A percentile compares a stretch with the other conserved stretches of the same genome.
phyloP scores from a whole-genome alignment of 1,284 basidiomycete genomes.

The Ustilago nuda region DNA sequence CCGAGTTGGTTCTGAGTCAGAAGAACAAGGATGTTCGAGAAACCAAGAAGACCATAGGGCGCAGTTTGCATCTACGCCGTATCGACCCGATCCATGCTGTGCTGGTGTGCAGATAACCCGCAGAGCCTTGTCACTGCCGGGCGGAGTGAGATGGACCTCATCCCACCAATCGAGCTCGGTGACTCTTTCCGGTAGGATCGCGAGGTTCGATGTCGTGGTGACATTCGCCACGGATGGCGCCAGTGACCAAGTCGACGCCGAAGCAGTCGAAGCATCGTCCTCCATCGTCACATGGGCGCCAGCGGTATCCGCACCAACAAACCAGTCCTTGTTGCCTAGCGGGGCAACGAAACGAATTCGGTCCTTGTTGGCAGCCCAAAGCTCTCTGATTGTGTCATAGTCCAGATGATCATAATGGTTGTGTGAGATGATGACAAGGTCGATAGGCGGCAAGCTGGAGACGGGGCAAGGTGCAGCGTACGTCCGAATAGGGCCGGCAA shows the following conservation, averaged over 20 bases:
- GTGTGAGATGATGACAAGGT: slow-evolving; percentile 66
- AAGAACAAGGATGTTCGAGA: slow-evolving; percentile 38
- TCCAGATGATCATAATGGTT: slow-evolving; percentile 68
- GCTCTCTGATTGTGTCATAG: slow-evolving; percentile 51
- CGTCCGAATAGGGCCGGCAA: slow-evolving; percentile 56
- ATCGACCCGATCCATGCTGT: slow-evolving; percentile 65
- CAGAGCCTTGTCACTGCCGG: slow-evolving; percentile 2
- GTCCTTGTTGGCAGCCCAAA: slow-evolving; percentile 52
- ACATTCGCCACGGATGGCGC: slow-evolving; percentile 20
- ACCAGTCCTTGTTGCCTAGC: slow-evolving; percentile 64
- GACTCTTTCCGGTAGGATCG: slow-evolving; percentile 52
- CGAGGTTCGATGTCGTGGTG: slow-evolving; percentile 30
- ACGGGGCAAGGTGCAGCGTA: slow-evolving; percentile 60
- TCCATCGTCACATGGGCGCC: not conserved
- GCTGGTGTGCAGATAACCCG: slow-evolving; percentile 62
- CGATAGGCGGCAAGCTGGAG: slow-evolving; percentile 57
- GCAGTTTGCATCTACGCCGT: slow-evolving; percentile 52
- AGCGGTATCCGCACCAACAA: slow-evolving; percentile 24
- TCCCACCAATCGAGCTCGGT: slow-evolving; percentile 68
- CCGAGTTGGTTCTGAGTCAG: not conserved
- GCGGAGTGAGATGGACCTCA: slow-evolving; percentile 32
- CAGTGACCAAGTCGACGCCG: slow-evolving; percentile 19
- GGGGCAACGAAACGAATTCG: slow-evolving; percentile 62
- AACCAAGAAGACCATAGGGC: slow-evolving; percentile 64
- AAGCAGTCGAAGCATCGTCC: slow-evolving; percentile 8